Conservation (phyloP, 495 filamentous ascomycete species). For the Aspergillus haitiensis region DNA sequence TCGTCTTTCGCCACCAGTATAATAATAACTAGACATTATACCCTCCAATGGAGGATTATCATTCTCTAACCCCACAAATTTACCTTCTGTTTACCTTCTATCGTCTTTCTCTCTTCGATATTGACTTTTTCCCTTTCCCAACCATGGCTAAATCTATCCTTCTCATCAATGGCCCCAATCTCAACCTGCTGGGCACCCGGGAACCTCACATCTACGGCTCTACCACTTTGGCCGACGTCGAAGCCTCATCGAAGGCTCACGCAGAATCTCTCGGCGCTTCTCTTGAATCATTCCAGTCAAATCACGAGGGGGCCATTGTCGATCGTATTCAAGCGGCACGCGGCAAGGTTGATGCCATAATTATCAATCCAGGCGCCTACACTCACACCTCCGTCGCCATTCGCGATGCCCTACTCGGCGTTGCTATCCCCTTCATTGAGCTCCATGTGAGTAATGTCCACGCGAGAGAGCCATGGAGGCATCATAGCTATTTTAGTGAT, state of each 20-base stretch:
- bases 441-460: conserved; percentile 70
- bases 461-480: conserved; percentile 60
- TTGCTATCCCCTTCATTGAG: conserved; percentile 69
- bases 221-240: conserved; percentile 61
- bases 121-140: no score
- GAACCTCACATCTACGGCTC: conserved; percentile 70
- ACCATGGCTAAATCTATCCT: conserved; percentile 58
- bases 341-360: conserved; percentile 55
- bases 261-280: conserved; percentile 41
- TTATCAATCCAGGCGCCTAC: conserved; percentile 70
- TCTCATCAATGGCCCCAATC: conserved; percentile 77
- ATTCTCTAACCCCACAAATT: no score
- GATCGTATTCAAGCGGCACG: conserved; percentile 60
- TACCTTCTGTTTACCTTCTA: no score
- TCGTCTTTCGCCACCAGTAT: no score
- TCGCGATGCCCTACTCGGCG: conserved; percentile 64
- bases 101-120: no score
- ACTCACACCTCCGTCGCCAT: conserved; percentile 70
- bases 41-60: no score
- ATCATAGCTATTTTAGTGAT: conserved; percentile 68
- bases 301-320: conserved; percentile 64
- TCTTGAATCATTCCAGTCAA: conserved; percentile 61
- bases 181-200: conserved; percentile 73
- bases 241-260: conserved; percentile 42
- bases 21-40: no score